Evolutionary conservation across 768 basidiomycete species (phyloP).

Genomic region (Lentinus brumalis): DNA sequence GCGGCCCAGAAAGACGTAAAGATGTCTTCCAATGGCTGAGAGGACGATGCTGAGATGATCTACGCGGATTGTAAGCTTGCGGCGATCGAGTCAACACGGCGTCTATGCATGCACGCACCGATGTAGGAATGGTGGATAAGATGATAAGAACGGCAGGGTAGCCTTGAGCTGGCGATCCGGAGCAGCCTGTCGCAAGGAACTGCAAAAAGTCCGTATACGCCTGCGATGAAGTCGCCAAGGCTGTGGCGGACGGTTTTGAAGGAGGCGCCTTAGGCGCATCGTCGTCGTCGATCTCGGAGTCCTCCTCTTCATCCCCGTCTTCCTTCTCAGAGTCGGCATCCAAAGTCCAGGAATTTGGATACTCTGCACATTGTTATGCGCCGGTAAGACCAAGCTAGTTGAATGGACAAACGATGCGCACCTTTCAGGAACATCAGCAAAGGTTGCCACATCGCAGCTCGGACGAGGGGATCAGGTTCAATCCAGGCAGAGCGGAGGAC

Average conservation of each 20-base stretch:
- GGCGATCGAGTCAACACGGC: not conserved
- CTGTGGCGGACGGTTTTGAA: not conserved
- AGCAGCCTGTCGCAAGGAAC: slow-evolving; percentile 79
- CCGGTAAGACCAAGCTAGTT: not conserved
- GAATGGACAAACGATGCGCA: slow-evolving; percentile 31
- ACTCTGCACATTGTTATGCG: slow-evolving; percentile 43
- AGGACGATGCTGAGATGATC: slow-evolving; percentile 23
- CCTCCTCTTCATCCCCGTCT: slow-evolving; percentile 37
- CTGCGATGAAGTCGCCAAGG: slow-evolving; percentile 31
- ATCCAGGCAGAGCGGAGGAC: slow-evolving; percentile 69
- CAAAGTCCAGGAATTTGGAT: slow-evolving; percentile 65
- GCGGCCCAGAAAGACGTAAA: slow-evolving; percentile 86
- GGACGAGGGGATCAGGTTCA: slow-evolving; percentile 73
- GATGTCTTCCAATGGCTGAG: slow-evolving; percentile 47
- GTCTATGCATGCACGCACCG: slow-evolving; percentile 43
- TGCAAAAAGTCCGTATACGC: slow-evolving; percentile 75
- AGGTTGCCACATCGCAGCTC: slow-evolving; percentile 68
- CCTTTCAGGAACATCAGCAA: slow-evolving; percentile 73
- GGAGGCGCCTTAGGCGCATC: slow-evolving; percentile 12
- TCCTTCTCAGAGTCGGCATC: slow-evolving; percentile 37
- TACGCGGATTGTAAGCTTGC: slow-evolving; percentile 31
- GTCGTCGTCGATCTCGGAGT: slow-evolving; percentile 37
- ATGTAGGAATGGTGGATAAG: slow-evolving; percentile 75
- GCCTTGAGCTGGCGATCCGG: slow-evolving; percentile 73
- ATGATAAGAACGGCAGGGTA: slow-evolving; percentile 84